These are phyloP conservation scores for Fusarium caatingaense DNA, from an alignment of 2,329 filamentous ascomycete species.

Conservation along the genomic window DNA sequence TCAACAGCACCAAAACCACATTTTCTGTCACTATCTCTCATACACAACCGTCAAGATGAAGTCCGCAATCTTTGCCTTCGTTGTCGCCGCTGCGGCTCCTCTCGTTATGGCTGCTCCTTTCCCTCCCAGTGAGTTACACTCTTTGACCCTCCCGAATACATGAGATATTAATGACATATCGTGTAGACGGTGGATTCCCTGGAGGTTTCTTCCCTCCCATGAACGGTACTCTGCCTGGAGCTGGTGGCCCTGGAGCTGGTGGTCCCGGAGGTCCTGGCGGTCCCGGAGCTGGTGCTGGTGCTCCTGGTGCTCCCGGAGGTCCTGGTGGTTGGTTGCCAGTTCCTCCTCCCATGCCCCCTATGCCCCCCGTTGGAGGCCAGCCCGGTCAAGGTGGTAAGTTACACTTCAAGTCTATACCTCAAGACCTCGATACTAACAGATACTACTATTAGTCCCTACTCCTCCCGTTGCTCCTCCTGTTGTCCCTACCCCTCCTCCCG, in stretches of 20 bases:
- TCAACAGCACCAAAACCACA: constrained; percentile 9
- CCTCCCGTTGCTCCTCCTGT: not conserved
- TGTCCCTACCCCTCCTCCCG: constrained; percentile 10
- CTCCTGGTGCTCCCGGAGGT: not conserved
- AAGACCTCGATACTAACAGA: constrained; percentile 3
- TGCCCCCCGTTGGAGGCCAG: not conserved
- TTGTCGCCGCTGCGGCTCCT: constrained; percentile 35
- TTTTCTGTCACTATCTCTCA: constrained; percentile 8
- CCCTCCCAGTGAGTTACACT: constrained; percentile 20
- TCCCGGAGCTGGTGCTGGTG: not conserved
- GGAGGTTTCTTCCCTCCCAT: constrained; percentile 9
- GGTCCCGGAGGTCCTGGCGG: not conserved
- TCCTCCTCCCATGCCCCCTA: not conserved
- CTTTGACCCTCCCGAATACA: not conserved
- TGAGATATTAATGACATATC: constrained; percentile 14
- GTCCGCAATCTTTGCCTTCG: constrained; percentile 34
- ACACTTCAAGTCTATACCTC: not conserved
- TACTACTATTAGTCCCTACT: constrained; percentile 1
- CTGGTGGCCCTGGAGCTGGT: not conserved
- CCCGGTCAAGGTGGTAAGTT: constrained; percentile 18
- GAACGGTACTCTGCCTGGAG: constrained; percentile 25
- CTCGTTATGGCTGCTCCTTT: constrained; percentile 33
- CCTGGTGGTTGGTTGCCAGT: constrained; percentile 23
- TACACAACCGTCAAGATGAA: constrained; percentile 40
- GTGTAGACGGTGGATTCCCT: constrained; percentile 8